phyloP scores from a whole-genome alignment of 1,284 basidiomycete genomes.

The Phellinidium pouzarii region DNA sequence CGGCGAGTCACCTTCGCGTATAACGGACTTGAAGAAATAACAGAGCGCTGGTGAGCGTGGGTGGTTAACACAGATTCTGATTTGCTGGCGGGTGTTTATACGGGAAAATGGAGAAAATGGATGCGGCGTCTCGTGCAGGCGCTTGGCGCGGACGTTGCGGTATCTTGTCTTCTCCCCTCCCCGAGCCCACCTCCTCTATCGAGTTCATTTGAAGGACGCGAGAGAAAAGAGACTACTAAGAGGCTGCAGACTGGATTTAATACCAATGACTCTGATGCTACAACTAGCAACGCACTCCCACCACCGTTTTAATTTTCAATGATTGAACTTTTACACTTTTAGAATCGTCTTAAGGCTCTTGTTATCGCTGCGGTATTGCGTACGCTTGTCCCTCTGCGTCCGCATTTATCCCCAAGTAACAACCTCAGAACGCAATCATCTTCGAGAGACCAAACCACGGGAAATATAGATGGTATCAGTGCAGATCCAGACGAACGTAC shows the following conservation, averaged over 20 bases:
- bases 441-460: background rate
- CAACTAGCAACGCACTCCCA: constrained; percentile 39
- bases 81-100: constrained; percentile 21
- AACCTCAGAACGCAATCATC: constrained; percentile 3
- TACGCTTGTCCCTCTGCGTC: constrained; percentile 42
- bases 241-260: too few species aligned
- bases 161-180: constrained; percentile 37
- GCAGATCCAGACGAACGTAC: background rate
- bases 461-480: constrained; percentile 20
- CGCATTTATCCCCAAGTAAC: constrained; percentile 5
- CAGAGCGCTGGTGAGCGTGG: constrained; percentile 43
- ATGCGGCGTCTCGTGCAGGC: constrained; percentile 40
- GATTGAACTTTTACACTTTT: constrained; percentile 47
- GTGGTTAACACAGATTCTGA: too few species aligned
- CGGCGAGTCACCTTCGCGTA: too few species aligned
- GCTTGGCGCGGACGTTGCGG: constrained; percentile 37
- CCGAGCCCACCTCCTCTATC: constrained; percentile 17
- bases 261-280: background rate
- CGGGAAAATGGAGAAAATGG: constrained; percentile 30
- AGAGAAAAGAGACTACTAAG: too few species aligned
- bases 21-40: too few species aligned
- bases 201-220: too few species aligned
- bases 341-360: constrained; percentile 66
- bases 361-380: constrained; percentile 57
- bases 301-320: constrained; percentile 54